Conservation (phyloP, 208 protist genomes). For the Wallacemonas sp. region DNA sequence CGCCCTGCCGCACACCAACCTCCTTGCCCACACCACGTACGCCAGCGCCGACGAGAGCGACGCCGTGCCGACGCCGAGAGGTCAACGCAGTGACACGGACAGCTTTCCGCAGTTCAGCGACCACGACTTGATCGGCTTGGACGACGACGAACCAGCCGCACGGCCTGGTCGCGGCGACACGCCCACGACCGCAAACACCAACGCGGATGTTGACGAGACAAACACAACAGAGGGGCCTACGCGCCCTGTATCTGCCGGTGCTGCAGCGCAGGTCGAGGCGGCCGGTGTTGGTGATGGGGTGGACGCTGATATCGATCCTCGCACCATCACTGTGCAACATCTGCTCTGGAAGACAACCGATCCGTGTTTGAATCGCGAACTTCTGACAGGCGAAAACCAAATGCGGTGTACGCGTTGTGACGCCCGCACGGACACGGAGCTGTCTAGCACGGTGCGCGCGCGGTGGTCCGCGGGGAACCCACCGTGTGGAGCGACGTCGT, state of each 20-base stretch:
- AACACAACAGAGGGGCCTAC: too few relatives aligned
- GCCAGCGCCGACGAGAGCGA: neutral
- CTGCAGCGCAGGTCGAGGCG: neutral
- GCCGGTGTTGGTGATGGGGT: neutral
- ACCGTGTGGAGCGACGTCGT: neutral
- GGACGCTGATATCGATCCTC: neutral
- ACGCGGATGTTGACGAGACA: too few relatives aligned
- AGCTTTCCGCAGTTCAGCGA: neutral
- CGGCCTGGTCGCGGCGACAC: neutral
- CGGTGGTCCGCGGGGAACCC: neutral
- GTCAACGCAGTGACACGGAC: neutral
- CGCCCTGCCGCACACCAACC: neutral
- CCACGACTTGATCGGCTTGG: neutral
- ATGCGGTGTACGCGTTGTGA: slow-evolving; percentile 49
- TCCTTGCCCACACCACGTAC: slow-evolving; percentile 4
- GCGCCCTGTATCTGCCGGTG: neutral
- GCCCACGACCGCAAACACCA: neutral
- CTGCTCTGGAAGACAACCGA: slow-evolving; percentile 44
- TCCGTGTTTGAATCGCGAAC: slow-evolving; percentile 34
- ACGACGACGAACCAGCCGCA: neutral
- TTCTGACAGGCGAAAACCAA: slow-evolving; percentile 54
- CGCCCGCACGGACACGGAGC: slow-evolving; percentile 28
- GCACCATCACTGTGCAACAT: slow-evolving; percentile 38
- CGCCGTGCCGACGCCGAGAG: neutral
- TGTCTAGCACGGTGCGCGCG: slow-evolving; percentile 33